phyloP scores from a whole-genome alignment of 495 filamentous ascomycete species.

The Jackrogersella multiformis region DNA sequence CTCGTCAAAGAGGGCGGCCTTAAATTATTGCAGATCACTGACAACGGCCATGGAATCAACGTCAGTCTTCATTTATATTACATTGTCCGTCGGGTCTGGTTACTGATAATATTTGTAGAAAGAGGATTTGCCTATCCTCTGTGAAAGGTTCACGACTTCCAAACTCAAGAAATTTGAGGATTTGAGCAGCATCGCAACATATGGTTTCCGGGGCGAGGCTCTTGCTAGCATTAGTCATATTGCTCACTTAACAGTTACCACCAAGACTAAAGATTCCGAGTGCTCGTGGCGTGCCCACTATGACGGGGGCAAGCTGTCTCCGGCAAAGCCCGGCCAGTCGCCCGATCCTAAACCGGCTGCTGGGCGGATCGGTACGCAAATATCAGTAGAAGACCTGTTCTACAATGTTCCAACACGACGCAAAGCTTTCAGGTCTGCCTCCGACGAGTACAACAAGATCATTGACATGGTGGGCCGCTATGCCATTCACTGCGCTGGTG shows the following conservation, averaged over 20 bases:
- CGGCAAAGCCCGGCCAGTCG: constrained; percentile 90
- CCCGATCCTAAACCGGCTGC: constrained; percentile 89
- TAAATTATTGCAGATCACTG: constrained; percentile 95
- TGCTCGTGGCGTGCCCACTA: constrained; percentile 92
- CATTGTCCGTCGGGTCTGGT: not conserved
- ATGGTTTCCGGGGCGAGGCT: constrained; percentile 97
- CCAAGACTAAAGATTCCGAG: constrained; percentile 87
- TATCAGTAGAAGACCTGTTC: constrained; percentile 96
- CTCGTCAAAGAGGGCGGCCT: constrained; percentile 96
- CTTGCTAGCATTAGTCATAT: constrained; percentile 99
- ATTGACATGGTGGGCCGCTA: constrained; percentile 94
- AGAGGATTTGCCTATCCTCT: constrained; percentile 92
- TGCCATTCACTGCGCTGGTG: constrained; percentile 90
- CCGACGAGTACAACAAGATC: constrained; percentile 98
- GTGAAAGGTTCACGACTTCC: constrained; percentile 96
- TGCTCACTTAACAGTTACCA: constrained; percentile 93
- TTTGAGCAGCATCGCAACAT: constrained; percentile 88
- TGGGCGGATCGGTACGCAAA: constrained; percentile 94
- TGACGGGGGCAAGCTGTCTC: constrained; percentile 80
- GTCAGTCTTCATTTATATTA: constrained; percentile 58
- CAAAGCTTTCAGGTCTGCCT: constrained; percentile 87
- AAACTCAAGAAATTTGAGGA: constrained; percentile 97
- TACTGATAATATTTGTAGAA: constrained; percentile 60
- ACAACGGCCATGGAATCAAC: constrained; percentile 97
- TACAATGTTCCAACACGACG: constrained; percentile 93